Conservation (phyloP, 2,329 filamentous ascomycete species). For the Ceratocystis cacaofunesta region DNA sequence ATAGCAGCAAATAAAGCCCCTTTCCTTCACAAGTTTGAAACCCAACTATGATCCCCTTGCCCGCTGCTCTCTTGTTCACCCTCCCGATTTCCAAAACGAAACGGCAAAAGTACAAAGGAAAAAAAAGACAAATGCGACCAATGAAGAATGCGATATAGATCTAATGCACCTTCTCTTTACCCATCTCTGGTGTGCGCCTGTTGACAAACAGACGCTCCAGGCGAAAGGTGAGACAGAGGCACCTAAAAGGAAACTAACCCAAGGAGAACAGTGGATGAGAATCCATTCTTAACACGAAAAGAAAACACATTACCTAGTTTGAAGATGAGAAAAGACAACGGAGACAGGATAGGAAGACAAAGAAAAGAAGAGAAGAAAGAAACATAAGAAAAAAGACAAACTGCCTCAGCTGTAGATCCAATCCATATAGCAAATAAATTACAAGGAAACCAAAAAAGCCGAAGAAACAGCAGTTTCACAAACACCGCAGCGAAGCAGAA, state of each 20-base stretch:
- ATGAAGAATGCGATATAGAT: neutral
- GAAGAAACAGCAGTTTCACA: slow-evolving; percentile 7
- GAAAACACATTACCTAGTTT: neutral
- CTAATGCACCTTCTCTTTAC: neutral
- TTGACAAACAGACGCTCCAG: neutral
- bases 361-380: neutral
- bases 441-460: neutral
- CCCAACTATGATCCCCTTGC: too few species aligned
- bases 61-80: too few species aligned
- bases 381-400: slow-evolving; percentile 3
- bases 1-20: too few species aligned
- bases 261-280: neutral
- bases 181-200: too few species aligned
- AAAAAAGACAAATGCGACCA: too few species aligned
- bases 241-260: neutral
- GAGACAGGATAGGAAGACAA: neutral
- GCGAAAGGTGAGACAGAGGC: neutral
- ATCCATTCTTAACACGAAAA: neutral
- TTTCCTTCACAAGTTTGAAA: too few species aligned
- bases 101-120: too few species aligned
- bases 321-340: neutral
- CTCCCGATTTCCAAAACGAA: too few species aligned
- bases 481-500: slow-evolving; percentile 11
- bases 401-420: neutral
- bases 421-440: slow-evolving; percentile 3